Base-by-base conservation (phyloP, 2,329 filamentous ascomycete species). In the Cladophialophora psammophila region DNA sequence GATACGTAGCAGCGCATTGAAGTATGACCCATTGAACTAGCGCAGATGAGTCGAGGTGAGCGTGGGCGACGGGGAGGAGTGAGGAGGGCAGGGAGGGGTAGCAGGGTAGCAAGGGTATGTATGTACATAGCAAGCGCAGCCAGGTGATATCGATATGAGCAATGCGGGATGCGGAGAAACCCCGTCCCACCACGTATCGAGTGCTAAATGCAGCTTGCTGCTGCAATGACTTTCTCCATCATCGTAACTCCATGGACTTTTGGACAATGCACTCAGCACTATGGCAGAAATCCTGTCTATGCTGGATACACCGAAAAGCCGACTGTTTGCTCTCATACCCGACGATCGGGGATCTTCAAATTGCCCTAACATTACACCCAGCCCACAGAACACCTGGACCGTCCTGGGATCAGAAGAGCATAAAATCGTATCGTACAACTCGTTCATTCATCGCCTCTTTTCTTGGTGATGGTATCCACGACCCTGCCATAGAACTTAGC, bases 401-500 rank as follows among this genome's bases (percentile, higher is more conserved):
- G 7, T 15, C 20, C 55, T 15, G 15, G 34, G 5, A 40, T 40
- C 31, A 60, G 53, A n/a, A n/a, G 34, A 26, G 31, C 53, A 55
- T 35, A 55, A 36, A n/a, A 40, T 26, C 45, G 12, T 32, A 61
- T 60, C 48, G 15, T 61, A 61, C 59, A 52, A 32, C 12, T 53
- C 57, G 12, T 56, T 67, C 57, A 72, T 61, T 74, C 72, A 10
- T 78, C 77, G 26, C 67, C 72, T 68, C 78, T 78, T 72, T 79
- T 79, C 69, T 83, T 86, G n/a, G 87, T 92, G 77, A 97, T 84
- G 34, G 90, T 89, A 77, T 94, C 94, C 66, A 92, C 88, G 26
- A 99, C 90, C 71, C 93, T 87, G 50, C 88, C 86, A 78, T 97
- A 98, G 76, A 99, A 98, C 76, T 92, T 94, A 15, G 91, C 89